Conservation (phyloP, 1,284 basidiomycete species). For the Trichosporon ovoides region DNA sequence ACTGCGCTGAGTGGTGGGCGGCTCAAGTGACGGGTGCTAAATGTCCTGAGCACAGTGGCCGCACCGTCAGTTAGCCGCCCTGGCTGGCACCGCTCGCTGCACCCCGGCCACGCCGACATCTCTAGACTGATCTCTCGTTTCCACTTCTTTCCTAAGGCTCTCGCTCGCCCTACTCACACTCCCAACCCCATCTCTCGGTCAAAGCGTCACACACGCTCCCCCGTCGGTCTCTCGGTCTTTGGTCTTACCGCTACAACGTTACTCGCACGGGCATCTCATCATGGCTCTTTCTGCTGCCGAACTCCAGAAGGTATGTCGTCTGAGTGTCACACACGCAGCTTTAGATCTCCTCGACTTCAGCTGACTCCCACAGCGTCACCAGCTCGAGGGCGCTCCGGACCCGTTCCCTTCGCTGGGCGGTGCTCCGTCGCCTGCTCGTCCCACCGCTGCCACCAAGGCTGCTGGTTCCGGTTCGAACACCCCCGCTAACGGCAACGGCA, state of each 20-base stretch:
- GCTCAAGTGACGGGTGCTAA: too few species aligned
- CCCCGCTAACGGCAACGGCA: background rate
- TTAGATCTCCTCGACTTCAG: background rate
- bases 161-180: background rate
- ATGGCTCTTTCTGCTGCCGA: constrained; percentile 50
- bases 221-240: constrained; percentile 18
- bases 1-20: too few species aligned
- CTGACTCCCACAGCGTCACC: constrained; percentile 53
- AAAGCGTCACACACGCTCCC: constrained; percentile 10
- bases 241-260: constrained; percentile 19
- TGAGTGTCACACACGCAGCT: background rate
- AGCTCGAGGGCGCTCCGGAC: constrained; percentile 80
- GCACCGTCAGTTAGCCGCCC: too few species aligned
- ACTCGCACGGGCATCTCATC: constrained; percentile 9
- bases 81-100: too few species aligned
- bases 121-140: background rate
- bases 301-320: constrained; percentile 46
- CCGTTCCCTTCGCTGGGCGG: constrained; percentile 67
- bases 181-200: constrained; percentile 6
- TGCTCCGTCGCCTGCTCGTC: constrained; percentile 33
- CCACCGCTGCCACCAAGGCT: constrained; percentile 23
- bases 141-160: constrained; percentile 6
- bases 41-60: background rate
- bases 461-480: constrained; percentile 9
- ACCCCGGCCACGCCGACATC: constrained; percentile 4